Base-by-base conservation (phyloP, 345 rosid genomes). In the Salix viminalis region DNA sequence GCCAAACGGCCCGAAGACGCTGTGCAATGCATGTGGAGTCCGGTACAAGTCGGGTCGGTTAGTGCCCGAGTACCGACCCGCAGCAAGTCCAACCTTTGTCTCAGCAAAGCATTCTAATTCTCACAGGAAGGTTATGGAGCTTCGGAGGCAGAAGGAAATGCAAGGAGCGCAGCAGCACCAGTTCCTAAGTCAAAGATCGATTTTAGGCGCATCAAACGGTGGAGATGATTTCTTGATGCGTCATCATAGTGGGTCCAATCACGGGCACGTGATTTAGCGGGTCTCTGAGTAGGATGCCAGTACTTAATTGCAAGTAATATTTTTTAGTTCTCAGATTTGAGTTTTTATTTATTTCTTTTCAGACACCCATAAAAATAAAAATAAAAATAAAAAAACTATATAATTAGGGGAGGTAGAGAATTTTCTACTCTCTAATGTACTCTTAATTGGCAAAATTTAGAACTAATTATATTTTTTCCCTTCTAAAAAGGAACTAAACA, bases 21-120 rank as follows among this genome's bases (percentile, higher is more conserved):
- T 91, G 58, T 91, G 96, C 36, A 91, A 91, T 41, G 96, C 96
- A 2, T 91, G 96, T 60, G 96, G 96, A 10, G 96, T 91, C n/a
- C 75, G 93, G 75, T 90, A 72, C 80, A 91, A 91, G 83, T 91
- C 96, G 30, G 96, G 96, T 70, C 84, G 96, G 77, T 77, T 91
- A 21, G 93, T 91, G 34, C 81, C 92, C 23, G 96, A 91, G 75
- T 91, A 91, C 77, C 87, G 96, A 46, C 96, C 96, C 3, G 96
- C 96, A 0, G 88, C 93, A 2, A 91, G 96, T 72, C 96, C 96
- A 39, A 89, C 92, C 4, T 91, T 91, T 70, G 72, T 85, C 58
- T 84, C 89, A 1, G 16, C 93, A 18, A 88, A 77, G 80, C 96
- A 91, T 79, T 91, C 96, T 1, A 91, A 91, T 76, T 91, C 96